These are phyloP conservation scores for Agaricales sp. DNA, from an alignment of 1,284 basidiomycete species.

Conservation along the genomic window DNA sequence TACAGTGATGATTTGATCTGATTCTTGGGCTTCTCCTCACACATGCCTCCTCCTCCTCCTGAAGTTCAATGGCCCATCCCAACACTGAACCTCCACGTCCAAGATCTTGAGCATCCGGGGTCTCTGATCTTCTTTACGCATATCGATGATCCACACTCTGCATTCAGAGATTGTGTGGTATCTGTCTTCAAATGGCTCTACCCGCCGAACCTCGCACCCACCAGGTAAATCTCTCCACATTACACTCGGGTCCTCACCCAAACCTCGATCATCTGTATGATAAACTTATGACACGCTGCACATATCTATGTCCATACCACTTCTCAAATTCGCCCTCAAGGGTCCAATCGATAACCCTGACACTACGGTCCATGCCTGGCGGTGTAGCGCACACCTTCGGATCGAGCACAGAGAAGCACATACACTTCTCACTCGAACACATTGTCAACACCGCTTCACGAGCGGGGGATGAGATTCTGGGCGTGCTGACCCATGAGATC, in stretches of 20 bases:
- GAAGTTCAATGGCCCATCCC: slow-evolving; percentile 42
- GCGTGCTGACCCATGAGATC: slow-evolving; percentile 57
- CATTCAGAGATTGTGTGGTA: slow-evolving; percentile 37
- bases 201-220: slow-evolving; percentile 43
- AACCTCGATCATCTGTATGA: slow-evolving; percentile 7
- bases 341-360: background rate
- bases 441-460: slow-evolving; percentile 34
- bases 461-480: slow-evolving; percentile 48
- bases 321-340: too few species aligned
- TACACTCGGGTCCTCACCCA: too few species aligned
- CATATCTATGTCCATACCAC: too few species aligned
- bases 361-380: slow-evolving; percentile 11
- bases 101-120: slow-evolving; percentile 51
- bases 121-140: slow-evolving; percentile 43
- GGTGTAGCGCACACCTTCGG: slow-evolving; percentile 60
- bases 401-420: slow-evolving; percentile 48
- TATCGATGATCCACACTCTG: slow-evolving; percentile 21
- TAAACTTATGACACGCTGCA: slow-evolving; percentile 7
- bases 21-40: too few species aligned
- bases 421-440: slow-evolving; percentile 58
- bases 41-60: too few species aligned
- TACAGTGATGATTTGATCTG: too few species aligned
- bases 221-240: slow-evolving; percentile 30
- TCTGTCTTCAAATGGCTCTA: slow-evolving; percentile 51
- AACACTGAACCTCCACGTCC: slow-evolving; percentile 41